A percentile compares a stretch with the other conserved stretches of the same genome.
Evolutionary conservation across 768 basidiomycete species (phyloP).

Genomic region (Paxillus involutus): DNA sequence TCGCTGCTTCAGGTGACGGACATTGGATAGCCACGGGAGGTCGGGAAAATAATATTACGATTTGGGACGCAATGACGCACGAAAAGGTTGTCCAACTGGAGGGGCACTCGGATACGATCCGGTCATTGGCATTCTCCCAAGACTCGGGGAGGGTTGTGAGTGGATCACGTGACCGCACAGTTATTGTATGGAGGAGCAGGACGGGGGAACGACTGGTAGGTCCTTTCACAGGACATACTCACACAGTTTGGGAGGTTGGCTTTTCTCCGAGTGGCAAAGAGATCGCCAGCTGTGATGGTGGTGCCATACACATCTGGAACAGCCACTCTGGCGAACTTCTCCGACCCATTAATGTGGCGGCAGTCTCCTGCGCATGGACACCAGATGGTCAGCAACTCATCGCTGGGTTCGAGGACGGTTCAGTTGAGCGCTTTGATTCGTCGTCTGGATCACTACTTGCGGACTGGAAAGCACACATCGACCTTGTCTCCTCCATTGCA

Average conservation of each 20-base stretch:
- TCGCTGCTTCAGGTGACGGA: too few species aligned
- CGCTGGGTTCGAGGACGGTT: not conserved
- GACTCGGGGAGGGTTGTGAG: not conserved
- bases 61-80: slow-evolving; percentile 5
- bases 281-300: not conserved
- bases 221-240: not conserved
- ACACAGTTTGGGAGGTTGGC: not conserved
- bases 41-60: not conserved
- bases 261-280: slow-evolving; percentile 3
- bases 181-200: slow-evolving; percentile 4
- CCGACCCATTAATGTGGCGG: not conserved
- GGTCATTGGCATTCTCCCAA: not conserved
- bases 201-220: not conserved
- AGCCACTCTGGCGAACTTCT: not conserved
- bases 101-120: not conserved
- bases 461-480: slow-evolving; percentile 6
- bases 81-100: not conserved
- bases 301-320: not conserved
- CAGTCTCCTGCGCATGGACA: slow-evolving; percentile 2
- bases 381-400: not conserved
- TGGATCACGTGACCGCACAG: slow-evolving; percentile 3
- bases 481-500: slow-evolving; percentile 6
- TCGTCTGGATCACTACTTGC: not conserved
- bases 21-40: too few species aligned
- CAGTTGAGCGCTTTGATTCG: not conserved